A percentile compares a stretch with the other conserved stretches of the same genome.
Conservation (phyloP, 208 protist species). For the Porcisia hertigi region DNA sequence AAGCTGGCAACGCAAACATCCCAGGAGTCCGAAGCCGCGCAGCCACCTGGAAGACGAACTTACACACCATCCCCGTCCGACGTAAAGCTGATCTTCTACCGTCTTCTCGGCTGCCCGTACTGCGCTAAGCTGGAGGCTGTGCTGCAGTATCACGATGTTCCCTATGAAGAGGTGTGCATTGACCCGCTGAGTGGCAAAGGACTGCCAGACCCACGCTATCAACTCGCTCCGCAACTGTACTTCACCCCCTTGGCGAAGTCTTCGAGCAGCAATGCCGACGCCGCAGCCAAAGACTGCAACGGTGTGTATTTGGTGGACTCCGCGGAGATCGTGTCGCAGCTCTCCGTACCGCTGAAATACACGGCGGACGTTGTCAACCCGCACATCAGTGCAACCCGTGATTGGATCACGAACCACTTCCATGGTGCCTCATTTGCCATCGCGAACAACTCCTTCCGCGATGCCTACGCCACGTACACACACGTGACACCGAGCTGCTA, state of each 20-base stretch:
- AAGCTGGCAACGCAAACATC: conserved; percentile 4
- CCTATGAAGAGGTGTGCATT: conserved; percentile 66
- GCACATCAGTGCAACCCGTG: conserved; percentile 46
- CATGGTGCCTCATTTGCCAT: conserved; percentile 71
- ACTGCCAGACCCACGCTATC: conserved; percentile 66
- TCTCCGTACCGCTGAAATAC: conserved; percentile 62
- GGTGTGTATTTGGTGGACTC: conserved; percentile 72
- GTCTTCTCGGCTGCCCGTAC: conserved; percentile 81
- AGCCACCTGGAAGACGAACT: background rate
- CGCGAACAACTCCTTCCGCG: conserved; percentile 57
- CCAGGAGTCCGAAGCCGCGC: background rate
- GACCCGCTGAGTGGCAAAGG: conserved; percentile 70
- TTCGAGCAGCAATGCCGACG: conserved; percentile 2
- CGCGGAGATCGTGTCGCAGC: conserved; percentile 42
- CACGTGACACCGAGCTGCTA: conserved; percentile 56
- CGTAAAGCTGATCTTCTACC: conserved; percentile 63
- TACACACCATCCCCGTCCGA: conserved; percentile 29
- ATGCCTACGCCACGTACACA: conserved; percentile 62
- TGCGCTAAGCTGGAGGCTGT: conserved; percentile 85
- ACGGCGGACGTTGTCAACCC: conserved; percentile 46
- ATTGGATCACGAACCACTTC: conserved; percentile 76
- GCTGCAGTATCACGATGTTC: conserved; percentile 64
- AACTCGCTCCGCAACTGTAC: conserved; percentile 72
- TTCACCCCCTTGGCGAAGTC: conserved; percentile 32
- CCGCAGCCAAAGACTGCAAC: background rate